phyloP scores from a whole-genome alignment of 495 filamentous ascomycete genomes.

The Penicillium cinerascens region DNA sequence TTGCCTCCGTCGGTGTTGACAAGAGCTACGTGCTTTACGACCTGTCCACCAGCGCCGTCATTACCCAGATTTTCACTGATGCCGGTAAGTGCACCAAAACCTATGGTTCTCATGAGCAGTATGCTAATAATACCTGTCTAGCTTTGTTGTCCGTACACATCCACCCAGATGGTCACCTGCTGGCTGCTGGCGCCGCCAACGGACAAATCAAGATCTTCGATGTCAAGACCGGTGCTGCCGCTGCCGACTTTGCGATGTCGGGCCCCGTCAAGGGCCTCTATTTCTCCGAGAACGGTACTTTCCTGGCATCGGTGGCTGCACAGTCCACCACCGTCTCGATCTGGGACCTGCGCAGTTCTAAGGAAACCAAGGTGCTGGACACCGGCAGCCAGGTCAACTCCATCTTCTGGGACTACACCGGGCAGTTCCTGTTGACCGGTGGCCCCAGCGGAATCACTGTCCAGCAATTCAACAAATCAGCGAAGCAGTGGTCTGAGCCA shows the following conservation, averaged over 20 bases:
- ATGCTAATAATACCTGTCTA: conserved; percentile 30
- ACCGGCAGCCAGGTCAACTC: conserved; percentile 69
- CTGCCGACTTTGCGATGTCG: conserved; percentile 64
- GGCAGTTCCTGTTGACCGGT: conserved; percentile 82
- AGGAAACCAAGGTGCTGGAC: conserved; percentile 73
- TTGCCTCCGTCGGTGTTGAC: conserved; percentile 85
- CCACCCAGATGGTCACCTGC: conserved; percentile 94
- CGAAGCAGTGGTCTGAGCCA: conserved; percentile 87
- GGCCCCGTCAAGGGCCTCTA: conserved; percentile 67
- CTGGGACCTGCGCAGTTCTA: conserved; percentile 86
- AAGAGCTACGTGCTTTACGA: conserved; percentile 95
- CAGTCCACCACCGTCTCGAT: conserved; percentile 73
- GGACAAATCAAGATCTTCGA: conserved; percentile 85
- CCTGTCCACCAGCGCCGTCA: conserved; percentile 57
- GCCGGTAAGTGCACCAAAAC: conserved; percentile 56
- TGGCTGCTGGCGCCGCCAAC: conserved; percentile 72
- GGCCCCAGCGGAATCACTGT: conserved; percentile 80
- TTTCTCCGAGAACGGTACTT: conserved; percentile 98
- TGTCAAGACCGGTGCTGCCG: conserved; percentile 65
- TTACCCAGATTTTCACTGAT: conserved; percentile 77
- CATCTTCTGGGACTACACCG: conserved; percentile 89
- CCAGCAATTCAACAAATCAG: conserved; percentile 77
- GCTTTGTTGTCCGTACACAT: conserved; percentile 77
- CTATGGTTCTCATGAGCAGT: neutral
- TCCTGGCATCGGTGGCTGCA: conserved; percentile 75